Conservation (phyloP, 202 grass and related monocot genomes). For the Setaria viridis region DNA sequence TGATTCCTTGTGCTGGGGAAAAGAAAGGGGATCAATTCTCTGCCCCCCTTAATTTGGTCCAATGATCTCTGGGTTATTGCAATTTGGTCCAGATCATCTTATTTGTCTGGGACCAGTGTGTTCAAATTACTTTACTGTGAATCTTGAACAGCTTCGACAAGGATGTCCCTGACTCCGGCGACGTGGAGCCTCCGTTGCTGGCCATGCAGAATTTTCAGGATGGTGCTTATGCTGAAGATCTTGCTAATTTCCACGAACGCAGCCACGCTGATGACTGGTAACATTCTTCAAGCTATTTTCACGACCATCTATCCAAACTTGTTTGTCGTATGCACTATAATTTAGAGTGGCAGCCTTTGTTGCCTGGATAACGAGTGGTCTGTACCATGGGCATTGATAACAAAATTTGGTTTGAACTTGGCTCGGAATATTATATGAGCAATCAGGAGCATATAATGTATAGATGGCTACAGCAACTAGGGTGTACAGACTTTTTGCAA, state of each 20-base stretch:
- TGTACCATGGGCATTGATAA: background rate
- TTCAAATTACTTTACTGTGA: constrained; percentile 22
- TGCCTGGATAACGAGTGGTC: background rate
- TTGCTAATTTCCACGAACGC: constrained; percentile 75
- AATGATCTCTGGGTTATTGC: constrained; percentile 26
- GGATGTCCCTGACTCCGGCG: constrained; percentile 64
- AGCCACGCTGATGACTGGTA: constrained; percentile 76
- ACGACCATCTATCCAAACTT: background rate
- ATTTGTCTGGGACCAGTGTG: background rate
- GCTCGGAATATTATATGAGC: constrained; percentile 5
- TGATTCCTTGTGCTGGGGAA: background rate
- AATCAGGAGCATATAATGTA: background rate
- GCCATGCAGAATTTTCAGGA: constrained; percentile 76
- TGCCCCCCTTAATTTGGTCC: constrained; percentile 30
- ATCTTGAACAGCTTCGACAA: constrained; percentile 79
- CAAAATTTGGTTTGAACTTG: constrained; percentile 11
- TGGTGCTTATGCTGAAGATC: constrained; percentile 66
- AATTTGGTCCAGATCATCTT: constrained; percentile 13
- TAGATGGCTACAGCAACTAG: background rate
- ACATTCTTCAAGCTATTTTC: constrained; percentile 16
- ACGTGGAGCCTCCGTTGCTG: constrained; percentile 69
- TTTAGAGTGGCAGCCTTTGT: background rate
- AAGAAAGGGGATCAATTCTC: background rate
- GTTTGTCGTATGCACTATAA: background rate
- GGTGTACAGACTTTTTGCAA: background rate